Base-by-base conservation (phyloP, 768 basidiomycete genomes). In the Dendrothele bispora region DNA sequence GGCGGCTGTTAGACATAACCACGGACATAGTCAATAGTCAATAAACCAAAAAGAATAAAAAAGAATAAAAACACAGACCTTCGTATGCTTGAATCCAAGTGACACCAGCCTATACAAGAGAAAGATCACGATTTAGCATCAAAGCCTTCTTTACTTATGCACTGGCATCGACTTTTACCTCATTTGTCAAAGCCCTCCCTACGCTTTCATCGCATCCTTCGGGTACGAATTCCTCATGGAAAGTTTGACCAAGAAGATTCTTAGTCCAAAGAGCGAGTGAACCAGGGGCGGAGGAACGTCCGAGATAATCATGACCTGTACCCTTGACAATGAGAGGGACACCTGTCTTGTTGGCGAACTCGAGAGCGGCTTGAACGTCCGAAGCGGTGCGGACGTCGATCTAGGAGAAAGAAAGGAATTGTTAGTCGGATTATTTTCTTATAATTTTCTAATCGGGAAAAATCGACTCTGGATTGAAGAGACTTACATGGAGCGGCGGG, bases 211-310 rank as follows among this genome's bases (percentile, higher is more conserved):
- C 10, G 30, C 30, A 32, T 32, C 66, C 61, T 14, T 55, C 48
- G 2, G 61, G 62, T 3, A 40, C 44, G 46, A 69, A 70, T 4
- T 51, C 47, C 2, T 55, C 30, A 10, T 32, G 11, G 17, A 32
- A 10, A 14, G 8, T 66, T 52, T n/a, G 59, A 65, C 1, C 55
- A 61, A 42, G 65, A 61, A 17, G 63, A 60, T 71, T 54, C 21
- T 66, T 66, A 2, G 65, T 72, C 69, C 69, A 72, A 34, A 71
- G 52, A 18, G 64, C 30, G 27, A 72, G 63, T 3, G 66, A 56
- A 4, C 61, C 63, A 35, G 55, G 52, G 4, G 57, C 65, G 4
- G 62, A 45, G 28, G 63, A 63, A 15, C 67, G 62, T 20, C 70
- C 71, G 4, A 68, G 41, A 29, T 56, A 67, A 53, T 69, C 65